Conservation (phyloP, 1,284 basidiomycete genomes). For the Marasmius fiardii region DNA sequence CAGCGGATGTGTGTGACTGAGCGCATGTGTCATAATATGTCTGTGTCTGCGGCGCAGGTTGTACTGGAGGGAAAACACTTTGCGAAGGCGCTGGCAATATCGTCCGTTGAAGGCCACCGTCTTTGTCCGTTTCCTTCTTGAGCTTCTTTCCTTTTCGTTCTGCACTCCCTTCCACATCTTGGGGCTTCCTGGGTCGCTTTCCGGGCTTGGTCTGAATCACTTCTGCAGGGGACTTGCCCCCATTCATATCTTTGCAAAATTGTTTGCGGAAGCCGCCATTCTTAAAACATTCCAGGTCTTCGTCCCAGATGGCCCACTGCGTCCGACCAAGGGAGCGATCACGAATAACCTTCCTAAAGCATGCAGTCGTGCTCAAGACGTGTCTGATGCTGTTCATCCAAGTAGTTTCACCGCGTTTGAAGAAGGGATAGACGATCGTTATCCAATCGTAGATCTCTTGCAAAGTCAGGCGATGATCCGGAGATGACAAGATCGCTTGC, state of each 20-base stretch:
- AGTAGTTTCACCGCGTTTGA: slow-evolving; percentile 89
- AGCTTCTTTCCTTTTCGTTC: slow-evolving; percentile 15
- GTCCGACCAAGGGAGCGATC: slow-evolving; percentile 69
- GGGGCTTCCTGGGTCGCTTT: slow-evolving; percentile 30
- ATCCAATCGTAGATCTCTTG: slow-evolving; percentile 98
- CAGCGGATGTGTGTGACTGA: slow-evolving; percentile 35
- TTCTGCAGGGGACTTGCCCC: slow-evolving; percentile 29
- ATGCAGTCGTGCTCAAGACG: slow-evolving; percentile 80
- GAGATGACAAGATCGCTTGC: slow-evolving; percentile 87
- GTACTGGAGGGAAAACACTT: slow-evolving; percentile 51
- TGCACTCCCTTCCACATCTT: slow-evolving; percentile 29
- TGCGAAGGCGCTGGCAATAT: slow-evolving; percentile 29
- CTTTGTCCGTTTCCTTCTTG: slow-evolving; percentile 12
- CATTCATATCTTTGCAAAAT: slow-evolving; percentile 61
- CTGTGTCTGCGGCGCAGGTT: slow-evolving; percentile 63
- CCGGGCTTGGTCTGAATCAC: slow-evolving; percentile 27
- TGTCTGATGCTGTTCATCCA: slow-evolving; percentile 95
- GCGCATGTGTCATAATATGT: slow-evolving; percentile 62
- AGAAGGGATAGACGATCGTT: slow-evolving; percentile 89
- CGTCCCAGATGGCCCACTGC: slow-evolving; percentile 74
- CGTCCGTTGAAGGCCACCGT: slow-evolving; percentile 8
- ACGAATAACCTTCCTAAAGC: slow-evolving; percentile 68
- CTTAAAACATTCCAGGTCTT: slow-evolving; percentile 67
- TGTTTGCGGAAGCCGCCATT: slow-evolving; percentile 70
- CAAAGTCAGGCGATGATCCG: slow-evolving; percentile 81